Evolutionary conservation across 305 asterid species (phyloP).

Genomic region (Ilex paraguariensis): DNA sequence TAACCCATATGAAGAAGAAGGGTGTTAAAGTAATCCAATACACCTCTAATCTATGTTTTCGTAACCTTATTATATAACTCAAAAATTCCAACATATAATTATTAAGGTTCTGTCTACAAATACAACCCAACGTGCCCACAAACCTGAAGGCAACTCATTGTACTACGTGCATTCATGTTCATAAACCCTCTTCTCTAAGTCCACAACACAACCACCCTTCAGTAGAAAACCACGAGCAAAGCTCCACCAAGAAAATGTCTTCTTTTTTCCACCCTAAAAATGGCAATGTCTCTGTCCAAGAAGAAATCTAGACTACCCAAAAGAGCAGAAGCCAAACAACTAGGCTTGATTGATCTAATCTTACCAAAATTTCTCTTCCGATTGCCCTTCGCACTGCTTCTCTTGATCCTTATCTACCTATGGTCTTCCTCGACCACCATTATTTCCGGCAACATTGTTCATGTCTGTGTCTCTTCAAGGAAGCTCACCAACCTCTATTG

Average conservation of each 20-base stretch:
- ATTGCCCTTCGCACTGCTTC: slow-evolving; percentile 27
- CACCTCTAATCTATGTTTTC: no score
- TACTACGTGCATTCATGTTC: slow-evolving; percentile 28
- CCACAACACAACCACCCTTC: not conserved
- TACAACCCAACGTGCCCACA: not conserved
- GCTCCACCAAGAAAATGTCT: not conserved
- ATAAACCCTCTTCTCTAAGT: not conserved
- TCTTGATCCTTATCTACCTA: slow-evolving; percentile 36
- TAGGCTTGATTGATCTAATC: slow-evolving; percentile 20
- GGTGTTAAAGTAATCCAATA: no score
- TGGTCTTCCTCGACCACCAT: slow-evolving; percentile 59
- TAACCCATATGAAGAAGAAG: no score
- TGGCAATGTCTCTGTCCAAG: slow-evolving; percentile 34
- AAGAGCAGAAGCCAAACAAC: slow-evolving; percentile 19
- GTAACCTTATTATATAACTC: no score
- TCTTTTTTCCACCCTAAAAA: slow-evolving; percentile 9
- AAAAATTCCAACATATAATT: no score
- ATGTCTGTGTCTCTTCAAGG: slow-evolving; percentile 51
- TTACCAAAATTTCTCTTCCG: slow-evolving; percentile 28
- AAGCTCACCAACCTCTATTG: slow-evolving; percentile 53
- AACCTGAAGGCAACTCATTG: not conserved
- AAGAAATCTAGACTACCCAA: slow-evolving; percentile 34
- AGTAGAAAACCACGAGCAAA: slow-evolving; percentile 14
- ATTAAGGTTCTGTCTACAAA: no score
- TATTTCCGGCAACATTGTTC: slow-evolving; percentile 47